phyloP scores from a whole-genome alignment of 2,329 filamentous ascomycete species.

The Claviceps cyperi region DNA sequence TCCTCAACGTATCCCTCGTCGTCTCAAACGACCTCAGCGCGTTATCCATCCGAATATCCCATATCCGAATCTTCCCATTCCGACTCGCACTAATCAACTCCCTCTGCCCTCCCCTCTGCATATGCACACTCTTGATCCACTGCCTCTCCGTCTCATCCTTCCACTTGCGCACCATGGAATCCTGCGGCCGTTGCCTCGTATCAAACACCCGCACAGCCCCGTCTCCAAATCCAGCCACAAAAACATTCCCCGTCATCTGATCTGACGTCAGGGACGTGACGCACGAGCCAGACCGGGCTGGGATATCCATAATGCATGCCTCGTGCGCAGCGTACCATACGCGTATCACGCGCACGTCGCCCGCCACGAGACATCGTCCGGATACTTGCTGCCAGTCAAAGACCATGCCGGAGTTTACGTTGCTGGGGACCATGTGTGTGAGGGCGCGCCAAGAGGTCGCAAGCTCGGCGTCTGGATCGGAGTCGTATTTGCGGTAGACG shows the following conservation, averaged over 20 bases:
- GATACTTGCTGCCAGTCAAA: slow-evolving; percentile 99
- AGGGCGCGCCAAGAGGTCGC: slow-evolving; percentile 85
- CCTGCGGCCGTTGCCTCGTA: slow-evolving; percentile 66
- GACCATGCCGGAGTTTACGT: slow-evolving; percentile 86
- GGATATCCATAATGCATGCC: slow-evolving; percentile 85
- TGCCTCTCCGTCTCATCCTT: slow-evolving; percentile 73
- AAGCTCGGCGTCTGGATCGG: slow-evolving; percentile 59
- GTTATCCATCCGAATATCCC: slow-evolving; percentile 84
- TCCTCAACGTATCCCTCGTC: slow-evolving; percentile 65
- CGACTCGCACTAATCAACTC: slow-evolving; percentile 83
- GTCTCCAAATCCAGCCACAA: slow-evolving; percentile 92
- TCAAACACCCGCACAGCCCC: slow-evolving; percentile 91
- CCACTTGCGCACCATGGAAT: slow-evolving; percentile 93
- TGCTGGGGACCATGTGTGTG: slow-evolving; percentile 86
- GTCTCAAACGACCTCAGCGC: slow-evolving; percentile 60
- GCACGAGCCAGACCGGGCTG: slow-evolving; percentile 84
- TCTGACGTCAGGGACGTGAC: slow-evolving; percentile 94
- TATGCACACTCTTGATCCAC: slow-evolving; percentile 92
- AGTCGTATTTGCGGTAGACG: slow-evolving; percentile 85
- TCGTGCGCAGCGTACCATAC: slow-evolving; percentile 94
- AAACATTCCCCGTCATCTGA: slow-evolving; percentile 93
- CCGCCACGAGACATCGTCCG: slow-evolving; percentile 85
- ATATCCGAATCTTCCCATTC: slow-evolving; percentile 86
- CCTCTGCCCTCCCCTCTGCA: slow-evolving; percentile 87
- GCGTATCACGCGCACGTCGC: slow-evolving; percentile 86